Base-by-base conservation (phyloP, 495 filamentous ascomycete species). In the Trichoderma orchidacearum region DNA sequence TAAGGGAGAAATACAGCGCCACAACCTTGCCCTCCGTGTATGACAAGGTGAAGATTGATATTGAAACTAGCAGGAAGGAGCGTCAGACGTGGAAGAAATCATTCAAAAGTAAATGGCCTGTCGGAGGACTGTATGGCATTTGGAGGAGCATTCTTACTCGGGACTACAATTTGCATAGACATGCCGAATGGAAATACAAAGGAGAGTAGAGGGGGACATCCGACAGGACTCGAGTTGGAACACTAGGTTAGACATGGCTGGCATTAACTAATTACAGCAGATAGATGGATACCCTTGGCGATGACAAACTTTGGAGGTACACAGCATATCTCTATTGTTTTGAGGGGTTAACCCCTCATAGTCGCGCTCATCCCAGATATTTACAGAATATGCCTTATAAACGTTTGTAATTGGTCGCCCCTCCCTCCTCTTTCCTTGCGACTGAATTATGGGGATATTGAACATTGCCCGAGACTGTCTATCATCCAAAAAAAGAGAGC, bases 61-160 rank as follows among this genome's bases (percentile, higher is more conserved):
- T 35, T n/a, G 56, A 54, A 1, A 59, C 35, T 53, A 51, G 54
- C 48, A n/a, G 36, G 18, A 53, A 63, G 4, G 56, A 55, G 11
- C 54, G 36, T 21, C 62, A 55, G 8, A 58, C 64, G 23, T 65
- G 64, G 59, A 52, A 66, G 29, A 62, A 66, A 36, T 70, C 70
- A 66, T 57, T 75, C 17, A 72, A 72, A 65, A 59, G 60, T 11
- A 57, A 62, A 51, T 70, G 72, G 73, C 80, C 79, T 1, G 29
- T 82, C 2, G 73, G 76, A 7, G 80, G 80, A 2, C 60, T 83
- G 3, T 81, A 73, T 59, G 80, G 80, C 0, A 71, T 84, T 17
- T 72, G 65, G 60, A 78, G 77, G 70, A 74, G 74, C 9, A 82
- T 84, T 23, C 60, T 67, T 57, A 81, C 78, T 57, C 66, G 70